phyloP scores from a whole-genome alignment of 306 rosid species.

The Inga leiocalycina region DNA sequence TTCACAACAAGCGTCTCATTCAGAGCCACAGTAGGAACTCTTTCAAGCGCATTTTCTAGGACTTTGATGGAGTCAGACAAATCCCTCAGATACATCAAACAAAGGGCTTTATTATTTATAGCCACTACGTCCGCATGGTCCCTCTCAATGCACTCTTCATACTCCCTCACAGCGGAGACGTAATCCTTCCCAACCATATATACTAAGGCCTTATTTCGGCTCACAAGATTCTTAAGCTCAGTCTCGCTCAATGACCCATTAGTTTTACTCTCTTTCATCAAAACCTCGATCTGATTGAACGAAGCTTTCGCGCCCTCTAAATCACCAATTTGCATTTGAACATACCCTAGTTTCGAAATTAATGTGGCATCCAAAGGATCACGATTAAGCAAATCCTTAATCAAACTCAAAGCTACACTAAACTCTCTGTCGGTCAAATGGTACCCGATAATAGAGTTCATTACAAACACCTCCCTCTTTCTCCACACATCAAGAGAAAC shows the following conservation, averaged over 20 bases:
- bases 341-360: constrained; percentile 77
- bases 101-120: constrained; percentile 78
- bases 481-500: constrained; percentile 56
- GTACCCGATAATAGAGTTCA: constrained; percentile 69
- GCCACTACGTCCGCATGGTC: constrained; percentile 70
- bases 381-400: constrained; percentile 48
- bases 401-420: constrained; percentile 62
- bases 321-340: constrained; percentile 88
- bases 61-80: constrained; percentile 94
- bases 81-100: constrained; percentile 93
- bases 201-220: constrained; percentile 78
- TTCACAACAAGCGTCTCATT: constrained; percentile 83
- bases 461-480: constrained; percentile 70
- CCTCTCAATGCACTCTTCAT: constrained; percentile 86
- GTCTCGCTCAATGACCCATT: constrained; percentile 56
- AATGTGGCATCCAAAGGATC: constrained; percentile 58
- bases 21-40: constrained; percentile 85
- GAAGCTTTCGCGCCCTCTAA: constrained; percentile 76
- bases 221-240: constrained; percentile 66
- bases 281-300: constrained; percentile 57
- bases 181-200: constrained; percentile 89
- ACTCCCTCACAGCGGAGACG: constrained; percentile 91
- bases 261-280: constrained; percentile 49
- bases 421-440: constrained; percentile 76
- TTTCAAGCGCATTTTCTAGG: constrained; percentile 82